Evolutionary conservation across 202 grass and related monocot species (phyloP).

Genomic region (Cymbopogon flexuosus): DNA sequence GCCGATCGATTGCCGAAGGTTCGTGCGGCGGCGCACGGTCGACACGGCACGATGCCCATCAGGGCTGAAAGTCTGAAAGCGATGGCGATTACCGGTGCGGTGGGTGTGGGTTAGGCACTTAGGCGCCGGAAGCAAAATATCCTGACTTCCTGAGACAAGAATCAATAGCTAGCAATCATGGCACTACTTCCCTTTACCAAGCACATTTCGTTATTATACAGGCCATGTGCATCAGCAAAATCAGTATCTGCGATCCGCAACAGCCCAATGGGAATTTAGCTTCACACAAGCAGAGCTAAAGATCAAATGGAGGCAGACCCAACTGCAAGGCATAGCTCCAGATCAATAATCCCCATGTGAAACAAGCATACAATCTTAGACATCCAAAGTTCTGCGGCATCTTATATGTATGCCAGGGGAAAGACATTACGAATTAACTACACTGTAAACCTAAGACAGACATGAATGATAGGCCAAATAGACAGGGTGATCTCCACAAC

Average conservation of each 20-base stretch:
- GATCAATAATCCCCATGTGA: slow-evolving; percentile 10
- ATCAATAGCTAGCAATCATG: too few species aligned
- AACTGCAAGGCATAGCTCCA: background rate
- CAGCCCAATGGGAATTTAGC: background rate
- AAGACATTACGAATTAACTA: slow-evolving; percentile 2
- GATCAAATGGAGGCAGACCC: background rate
- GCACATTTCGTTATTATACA: background rate
- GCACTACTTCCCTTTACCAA: background rate
- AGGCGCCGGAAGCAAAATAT: background rate
- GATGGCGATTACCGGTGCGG: background rate
- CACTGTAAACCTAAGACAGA: background rate
- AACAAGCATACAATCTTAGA: slow-evolving; percentile 6
- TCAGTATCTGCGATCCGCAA: background rate
- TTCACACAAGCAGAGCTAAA: background rate
- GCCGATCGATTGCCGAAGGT: too few species aligned
- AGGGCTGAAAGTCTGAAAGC: too few species aligned
- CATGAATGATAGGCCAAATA: slow-evolving; percentile 14
- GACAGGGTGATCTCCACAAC: slow-evolving; percentile 22
- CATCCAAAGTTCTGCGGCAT: background rate
- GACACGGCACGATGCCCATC: too few species aligned
- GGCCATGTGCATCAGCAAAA: background rate
- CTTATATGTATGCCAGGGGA: background rate
- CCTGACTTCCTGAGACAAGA: too few species aligned
- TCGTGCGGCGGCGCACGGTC: too few species aligned
- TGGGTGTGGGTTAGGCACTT: background rate